These are phyloP conservation scores for Blastomyces gilchristii DNA, from an alignment of 2,329 filamentous ascomycete species.

Conservation along the genomic window DNA sequence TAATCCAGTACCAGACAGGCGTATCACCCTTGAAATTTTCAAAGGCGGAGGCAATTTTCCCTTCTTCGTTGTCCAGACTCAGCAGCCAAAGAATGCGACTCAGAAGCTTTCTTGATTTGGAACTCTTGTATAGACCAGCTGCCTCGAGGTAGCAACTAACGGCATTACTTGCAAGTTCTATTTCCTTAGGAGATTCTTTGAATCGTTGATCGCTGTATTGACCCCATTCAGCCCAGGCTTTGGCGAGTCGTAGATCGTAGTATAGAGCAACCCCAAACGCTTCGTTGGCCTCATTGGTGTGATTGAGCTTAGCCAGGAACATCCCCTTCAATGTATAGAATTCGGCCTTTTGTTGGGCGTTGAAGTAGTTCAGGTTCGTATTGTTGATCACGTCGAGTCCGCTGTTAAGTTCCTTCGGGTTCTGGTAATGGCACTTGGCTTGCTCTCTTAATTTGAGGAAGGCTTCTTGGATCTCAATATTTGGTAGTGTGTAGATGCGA, in stretches of 20 bases:
- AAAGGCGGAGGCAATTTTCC: slow-evolving; percentile 73
- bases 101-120: slow-evolving; percentile 88
- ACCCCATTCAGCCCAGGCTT: slow-evolving; percentile 98
- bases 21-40: slow-evolving; percentile 96
- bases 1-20: slow-evolving; percentile 99
- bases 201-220: slow-evolving; percentile 96
- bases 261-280: slow-evolving; percentile 92
- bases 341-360: slow-evolving; percentile 88
- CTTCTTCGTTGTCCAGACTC: slow-evolving; percentile 81
- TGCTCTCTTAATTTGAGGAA: slow-evolving; percentile 98
- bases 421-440: slow-evolving; percentile 97
- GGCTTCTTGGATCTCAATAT: slow-evolving; percentile 98
- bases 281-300: slow-evolving; percentile 83
- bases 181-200: slow-evolving; percentile 74
- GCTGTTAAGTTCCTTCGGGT: slow-evolving; percentile 79
- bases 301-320: slow-evolving; percentile 89
- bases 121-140: slow-evolving; percentile 90
- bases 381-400: slow-evolving; percentile 98
- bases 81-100: slow-evolving; percentile 91
- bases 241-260: slow-evolving; percentile 89
- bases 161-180: slow-evolving; percentile 78
- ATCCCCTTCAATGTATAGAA: slow-evolving; percentile 99
- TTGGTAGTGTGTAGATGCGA: slow-evolving; percentile 94
- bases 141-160: slow-evolving; percentile 95
- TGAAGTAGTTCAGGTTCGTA: slow-evolving; percentile 98